phyloP scores from a whole-genome alignment of 169 alveolate genomes.

The Neospora caninum region DNA sequence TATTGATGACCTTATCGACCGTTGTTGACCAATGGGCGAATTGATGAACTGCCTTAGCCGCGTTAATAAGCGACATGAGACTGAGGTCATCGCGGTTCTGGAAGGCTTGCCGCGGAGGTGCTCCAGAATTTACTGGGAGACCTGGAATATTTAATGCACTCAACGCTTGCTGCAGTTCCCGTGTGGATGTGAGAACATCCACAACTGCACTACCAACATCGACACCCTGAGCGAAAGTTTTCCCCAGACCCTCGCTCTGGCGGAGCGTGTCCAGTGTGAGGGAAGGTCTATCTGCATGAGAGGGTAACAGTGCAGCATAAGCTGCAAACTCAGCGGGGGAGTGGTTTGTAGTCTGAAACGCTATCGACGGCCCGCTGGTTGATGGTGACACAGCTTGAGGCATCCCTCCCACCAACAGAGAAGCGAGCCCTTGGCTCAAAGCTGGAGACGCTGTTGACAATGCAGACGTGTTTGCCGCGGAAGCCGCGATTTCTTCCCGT shows the following conservation, averaged over 20 bases:
- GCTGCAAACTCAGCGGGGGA: not conserved
- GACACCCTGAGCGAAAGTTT: slow-evolving; percentile 17
- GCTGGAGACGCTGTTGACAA: not conserved
- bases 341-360: not conserved
- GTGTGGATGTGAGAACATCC: slow-evolving; percentile 13
- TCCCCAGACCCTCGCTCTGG: slow-evolving; percentile 6
- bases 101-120: not conserved
- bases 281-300: not conserved
- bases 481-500: not conserved
- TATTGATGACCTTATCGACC: not conserved
- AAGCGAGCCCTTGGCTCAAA: not conserved
- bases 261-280: not conserved
- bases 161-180: slow-evolving; percentile 24
- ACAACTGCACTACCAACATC: slow-evolving; percentile 16
- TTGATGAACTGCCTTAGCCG: slow-evolving; percentile 10
- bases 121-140: not conserved
- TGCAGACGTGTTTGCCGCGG: not conserved
- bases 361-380: not conserved
- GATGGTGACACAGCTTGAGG: not conserved
- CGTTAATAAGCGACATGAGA: not conserved
- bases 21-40: slow-evolving; percentile 21
- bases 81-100: not conserved
- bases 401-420: not conserved
- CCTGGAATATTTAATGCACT: not conserved
- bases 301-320: not conserved